Evolutionary conservation across 495 filamentous ascomycete genomes (phyloP).

Genomic region (Neurospora sublineolata): DNA sequence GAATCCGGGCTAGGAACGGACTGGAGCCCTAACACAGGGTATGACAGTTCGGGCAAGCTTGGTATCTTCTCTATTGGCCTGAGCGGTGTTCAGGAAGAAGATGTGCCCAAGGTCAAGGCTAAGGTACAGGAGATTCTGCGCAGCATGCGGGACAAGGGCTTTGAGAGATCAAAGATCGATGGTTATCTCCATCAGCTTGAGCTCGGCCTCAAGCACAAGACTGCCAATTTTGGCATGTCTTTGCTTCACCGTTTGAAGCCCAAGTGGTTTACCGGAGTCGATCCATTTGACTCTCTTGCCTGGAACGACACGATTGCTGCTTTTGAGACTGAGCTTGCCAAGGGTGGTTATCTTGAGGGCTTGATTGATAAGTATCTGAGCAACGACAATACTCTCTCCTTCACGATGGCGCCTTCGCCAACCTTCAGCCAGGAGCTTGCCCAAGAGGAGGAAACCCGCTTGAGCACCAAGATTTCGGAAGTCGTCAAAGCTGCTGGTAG

Average conservation of each 20-base stretch:
- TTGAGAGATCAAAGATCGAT: conserved; percentile 79
- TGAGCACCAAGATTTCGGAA: conserved; percentile 57
- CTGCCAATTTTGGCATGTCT: conserved; percentile 82
- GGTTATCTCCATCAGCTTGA: conserved; percentile 91
- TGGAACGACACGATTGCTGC: conserved; percentile 79
- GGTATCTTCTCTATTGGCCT: conserved; percentile 86
- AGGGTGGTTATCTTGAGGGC: conserved; percentile 69
- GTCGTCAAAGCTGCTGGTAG: conserved; percentile 56
- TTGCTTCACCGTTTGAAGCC: conserved; percentile 79
- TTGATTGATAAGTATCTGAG: conserved; percentile 83
- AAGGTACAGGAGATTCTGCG: conserved; percentile 57
- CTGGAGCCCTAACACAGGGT: conserved; percentile 88
- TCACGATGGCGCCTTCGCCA: conserved; percentile 83
- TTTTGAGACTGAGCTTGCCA: conserved; percentile 61
- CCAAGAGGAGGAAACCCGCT: conserved; percentile 61
- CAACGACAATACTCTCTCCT: conserved; percentile 75
- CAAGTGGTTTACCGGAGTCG: conserved; percentile 87
- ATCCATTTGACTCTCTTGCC: conserved; percentile 79
- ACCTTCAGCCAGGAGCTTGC: conserved; percentile 62
- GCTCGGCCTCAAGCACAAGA: conserved; percentile 84
- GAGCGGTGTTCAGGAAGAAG: conserved; percentile 67
- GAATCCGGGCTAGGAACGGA: conserved; percentile 85
- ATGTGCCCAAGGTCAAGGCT: conserved; percentile 65
- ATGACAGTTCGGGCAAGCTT: conserved; percentile 61
- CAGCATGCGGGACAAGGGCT: conserved; percentile 57